Base-by-base conservation (phyloP, 306 rosid genomes). In the Boehmeria nivea region DNA sequence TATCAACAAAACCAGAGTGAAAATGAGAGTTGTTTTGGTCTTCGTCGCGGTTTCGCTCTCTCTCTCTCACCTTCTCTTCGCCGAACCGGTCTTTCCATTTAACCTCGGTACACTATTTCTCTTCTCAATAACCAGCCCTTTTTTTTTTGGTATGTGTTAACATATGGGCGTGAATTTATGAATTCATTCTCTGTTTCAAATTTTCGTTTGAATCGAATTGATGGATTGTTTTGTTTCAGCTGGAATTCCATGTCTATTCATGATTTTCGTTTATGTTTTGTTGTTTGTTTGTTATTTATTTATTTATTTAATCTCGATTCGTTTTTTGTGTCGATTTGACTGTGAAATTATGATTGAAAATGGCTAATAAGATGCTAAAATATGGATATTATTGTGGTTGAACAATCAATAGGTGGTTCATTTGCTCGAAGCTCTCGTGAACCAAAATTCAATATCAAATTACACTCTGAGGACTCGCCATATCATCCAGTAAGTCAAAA, bases 391-490 rank as follows among this genome's bases (percentile, higher is more conserved):
- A 12, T 47, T 54, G 10, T 12, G n/a, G 9, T 12, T 26, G 51
- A 59, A n/a, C n/a, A n/a, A n/a, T 64, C 18, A 62, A 51, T 74
- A 82, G 99, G 89, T 72, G 83, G 87, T 28, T 49, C 89, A 63
- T 78, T 82, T 64, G 75, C 79, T 57, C 81, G 70, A 17, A 67
- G 85, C 75, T 82, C 87, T 60, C 96, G 87, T 4, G 96, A 85
- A 58, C 93, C 95, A 6, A 91, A 91, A 61, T 87, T 78, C 84
- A 87, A 71, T 69, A 85, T 91, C 55, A 87, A 91, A 73, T 91
- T 91, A 50, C 96, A 85, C 62, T 48, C 89, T 21, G 73, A 81
- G 71, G 84, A 84, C 51, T 84, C 93, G 15, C 99, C 93, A 38
- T 91, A 72, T 74, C 72, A 43, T 59, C 96, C 93, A 22, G 96